Evolutionary conservation across 441 rosid genomes (phyloP).

Genomic region (Gossypium schwendimanii): DNA sequence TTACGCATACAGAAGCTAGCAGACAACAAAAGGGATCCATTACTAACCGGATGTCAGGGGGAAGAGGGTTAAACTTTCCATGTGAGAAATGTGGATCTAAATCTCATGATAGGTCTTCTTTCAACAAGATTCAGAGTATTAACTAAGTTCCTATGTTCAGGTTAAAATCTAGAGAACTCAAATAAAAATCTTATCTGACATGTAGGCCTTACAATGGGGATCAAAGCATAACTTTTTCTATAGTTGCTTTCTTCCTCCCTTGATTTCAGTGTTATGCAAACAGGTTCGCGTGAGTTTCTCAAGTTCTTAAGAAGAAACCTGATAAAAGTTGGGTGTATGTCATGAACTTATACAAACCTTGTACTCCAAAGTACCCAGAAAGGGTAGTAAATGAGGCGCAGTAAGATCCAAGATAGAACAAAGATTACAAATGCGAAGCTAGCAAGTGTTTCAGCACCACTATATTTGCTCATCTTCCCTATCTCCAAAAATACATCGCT

Average conservation of each 20-base stretch:
- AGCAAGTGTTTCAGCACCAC: constrained; percentile 73
- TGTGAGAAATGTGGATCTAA: neutral
- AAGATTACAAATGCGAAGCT: constrained; percentile 71
- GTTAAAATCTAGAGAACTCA: neutral
- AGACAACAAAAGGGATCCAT: neutral
- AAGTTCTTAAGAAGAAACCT: neutral
- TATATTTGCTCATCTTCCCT: constrained; percentile 92
- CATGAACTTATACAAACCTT: constrained; percentile 45
- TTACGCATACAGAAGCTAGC: neutral
- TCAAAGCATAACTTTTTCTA: neutral
- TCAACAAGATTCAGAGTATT: neutral
- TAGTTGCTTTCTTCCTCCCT: neutral
- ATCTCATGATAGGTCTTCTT: neutral
- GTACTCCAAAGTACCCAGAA: constrained; percentile 98
- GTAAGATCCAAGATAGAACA: constrained; percentile 75
- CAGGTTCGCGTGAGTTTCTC: neutral
- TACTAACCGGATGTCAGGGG: neutral
- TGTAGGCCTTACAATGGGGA: neutral
- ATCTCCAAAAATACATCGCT: constrained; percentile 89
- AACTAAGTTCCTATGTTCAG: neutral
- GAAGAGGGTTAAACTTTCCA: neutral
- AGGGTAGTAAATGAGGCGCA: constrained; percentile 86
- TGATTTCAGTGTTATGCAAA: neutral
- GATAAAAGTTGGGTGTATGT: neutral
- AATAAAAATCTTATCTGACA: neutral